Evolutionary conservation across 306 rosid genomes (phyloP), one percentile per base, ranked within the genome.

Genomic region (Trifolium dubium): DNA sequence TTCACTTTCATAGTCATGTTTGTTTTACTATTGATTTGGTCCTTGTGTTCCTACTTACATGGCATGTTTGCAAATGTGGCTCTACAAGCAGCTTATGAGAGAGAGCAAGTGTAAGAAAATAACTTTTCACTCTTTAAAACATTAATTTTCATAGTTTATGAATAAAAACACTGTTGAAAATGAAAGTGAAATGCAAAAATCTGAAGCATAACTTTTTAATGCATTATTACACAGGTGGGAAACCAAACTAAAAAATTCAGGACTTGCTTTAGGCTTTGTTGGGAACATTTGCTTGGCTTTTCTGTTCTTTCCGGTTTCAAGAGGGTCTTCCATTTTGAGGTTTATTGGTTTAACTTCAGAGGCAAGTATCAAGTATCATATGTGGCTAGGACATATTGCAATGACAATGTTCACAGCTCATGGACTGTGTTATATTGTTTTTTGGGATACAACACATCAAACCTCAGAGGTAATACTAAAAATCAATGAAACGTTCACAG

Each of bases 341-440:
- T 64, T 92, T 37, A 10, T 90, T 9, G 92, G 98, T 8, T 89
- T 90, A 19, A 88, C 88, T 2, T 86, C 94, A 5, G 98, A 92
- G 79, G 82, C 78, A 1, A 75, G 92, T 83, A 84, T 90, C 65
- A 92, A 85, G 74, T 92, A 88, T 73, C 98, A 92, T 75, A 87
- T 90, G 5, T 92, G 96, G 94, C 79, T 92, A 11, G 98, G 98
- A 69, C 80, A 92, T 76, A 28, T 85, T 5, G 64, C 53, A 64
- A 83, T 90, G 94, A 54, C 75, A 4, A 62, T 88, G 70, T 90
- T 90, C 91, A 88, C 98, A 8, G 83, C 88, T 74, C 98, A 92
- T 77, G 95, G 95, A 61, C 19, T 61, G 14, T 29, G 2, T 73
- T 71, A 61, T 63, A 78, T 69, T 85, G 44, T 72, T 15, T 63